These are phyloP conservation scores for Calonectria pauciramosa DNA, from an alignment of 2,329 filamentous ascomycete genomes.

Conservation along the genomic window DNA sequence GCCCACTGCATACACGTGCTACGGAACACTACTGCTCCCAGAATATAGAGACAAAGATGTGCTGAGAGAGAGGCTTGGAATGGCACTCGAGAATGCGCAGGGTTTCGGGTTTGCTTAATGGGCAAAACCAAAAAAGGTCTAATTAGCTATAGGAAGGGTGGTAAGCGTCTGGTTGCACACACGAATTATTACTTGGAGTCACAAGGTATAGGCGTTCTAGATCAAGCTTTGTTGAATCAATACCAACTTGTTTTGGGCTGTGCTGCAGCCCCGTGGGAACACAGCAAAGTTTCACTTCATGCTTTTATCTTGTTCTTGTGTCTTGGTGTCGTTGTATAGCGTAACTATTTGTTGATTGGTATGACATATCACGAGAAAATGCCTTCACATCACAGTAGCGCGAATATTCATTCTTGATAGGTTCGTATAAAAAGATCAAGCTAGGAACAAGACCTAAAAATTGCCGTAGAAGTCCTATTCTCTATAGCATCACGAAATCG, in stretches of 20 bases:
- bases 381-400: no score
- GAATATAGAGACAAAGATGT: conserved; percentile 81
- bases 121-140: background rate
- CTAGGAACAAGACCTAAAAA: no score
- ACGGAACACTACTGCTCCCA: conserved; percentile 87
- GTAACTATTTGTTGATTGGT: no score
- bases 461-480: no score
- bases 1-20: conserved; percentile 93
- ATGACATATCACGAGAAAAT: no score
- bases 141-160: background rate
- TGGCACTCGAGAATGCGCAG: conserved; percentile 89
- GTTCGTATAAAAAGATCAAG: no score
- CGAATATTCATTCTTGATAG: no score
- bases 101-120: conserved; percentile 86
- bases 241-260: conserved; percentile 11
- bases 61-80: conserved; percentile 79
- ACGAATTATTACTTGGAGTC: conserved; percentile 3
- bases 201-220: conserved; percentile 8
- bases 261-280: background rate
- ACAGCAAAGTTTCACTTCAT: background rate
- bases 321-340: no score
- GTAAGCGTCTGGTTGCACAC: background rate
- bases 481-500: no score
- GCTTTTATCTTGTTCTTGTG: background rate
- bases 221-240: conserved; percentile 16